A percentile compares a stretch with the other conserved stretches of the same genome.
Evolutionary conservation across 23 red algal species (phyloP).

Genomic region (Gracilaria domingensis): DNA sequence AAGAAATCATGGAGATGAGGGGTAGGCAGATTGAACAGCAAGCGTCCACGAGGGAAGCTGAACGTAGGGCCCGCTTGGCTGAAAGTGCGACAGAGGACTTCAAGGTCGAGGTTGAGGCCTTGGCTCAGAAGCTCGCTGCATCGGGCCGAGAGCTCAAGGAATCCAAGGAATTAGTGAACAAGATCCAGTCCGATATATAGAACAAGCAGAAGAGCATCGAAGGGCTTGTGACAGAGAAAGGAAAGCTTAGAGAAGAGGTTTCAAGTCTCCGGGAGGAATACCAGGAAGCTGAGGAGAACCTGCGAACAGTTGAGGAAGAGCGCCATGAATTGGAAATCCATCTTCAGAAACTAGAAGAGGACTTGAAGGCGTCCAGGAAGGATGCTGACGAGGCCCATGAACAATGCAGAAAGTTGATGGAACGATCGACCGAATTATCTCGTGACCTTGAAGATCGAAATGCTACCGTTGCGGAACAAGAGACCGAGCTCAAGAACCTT

Average conservation of each 20-base stretch:
- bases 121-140: slow-evolving; percentile 35
- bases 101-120: slow-evolving; percentile 36
- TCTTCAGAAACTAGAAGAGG: slow-evolving; percentile 1
- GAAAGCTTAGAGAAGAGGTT: not conserved
- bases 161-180: not conserved
- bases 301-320: not conserved
- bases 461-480: not conserved
- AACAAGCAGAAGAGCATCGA: slow-evolving; percentile 14
- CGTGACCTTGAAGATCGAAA: not conserved
- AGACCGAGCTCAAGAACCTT: not conserved
- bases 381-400: not conserved
- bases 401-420: slow-evolving; percentile 5
- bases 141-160: not conserved
- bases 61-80: slow-evolving; percentile 41
- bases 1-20: slow-evolving; percentile 38
- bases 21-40: slow-evolving; percentile 36
- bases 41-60: slow-evolving; percentile 36
- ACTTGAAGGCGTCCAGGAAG: not conserved
- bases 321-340: not conserved
- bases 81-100: slow-evolving; percentile 34
- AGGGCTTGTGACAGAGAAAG: slow-evolving; percentile 2
- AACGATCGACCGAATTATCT: not conserved
- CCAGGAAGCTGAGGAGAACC: not conserved
- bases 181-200: not conserved
- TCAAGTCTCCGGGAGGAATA: not conserved